phyloP scores from a whole-genome alignment of 345 rosid genomes.

The Populus pruinosa region DNA sequence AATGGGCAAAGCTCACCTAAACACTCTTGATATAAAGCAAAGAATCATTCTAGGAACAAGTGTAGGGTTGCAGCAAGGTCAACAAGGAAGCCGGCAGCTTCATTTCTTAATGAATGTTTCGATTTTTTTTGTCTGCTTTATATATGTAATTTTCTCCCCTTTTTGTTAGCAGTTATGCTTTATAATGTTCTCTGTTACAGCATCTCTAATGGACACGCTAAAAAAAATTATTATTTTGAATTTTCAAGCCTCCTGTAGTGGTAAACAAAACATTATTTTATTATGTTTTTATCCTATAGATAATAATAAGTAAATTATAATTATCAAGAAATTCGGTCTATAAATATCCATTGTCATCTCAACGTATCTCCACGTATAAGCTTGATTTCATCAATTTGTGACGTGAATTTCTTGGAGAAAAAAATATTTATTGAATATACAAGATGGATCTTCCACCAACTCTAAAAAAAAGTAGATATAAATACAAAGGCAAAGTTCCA shows the following conservation, averaged over 20 bases:
- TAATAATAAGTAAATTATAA: no score
- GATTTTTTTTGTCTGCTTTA: background rate
- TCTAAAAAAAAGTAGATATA: background rate
- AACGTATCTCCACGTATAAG: no score
- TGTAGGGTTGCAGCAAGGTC: background rate
- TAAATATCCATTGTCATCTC: no score
- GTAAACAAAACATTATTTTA: no score
- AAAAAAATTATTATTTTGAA: no score
- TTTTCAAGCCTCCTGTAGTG: no score
- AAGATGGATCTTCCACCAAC: background rate
- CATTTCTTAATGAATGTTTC: background rate
- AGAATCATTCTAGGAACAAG: background rate
- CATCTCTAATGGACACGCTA: no score
- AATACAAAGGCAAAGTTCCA: slow-evolving; percentile 3
- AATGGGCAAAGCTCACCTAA: background rate
- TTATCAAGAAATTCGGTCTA: no score
- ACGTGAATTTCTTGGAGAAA: background rate
- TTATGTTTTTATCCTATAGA: no score
- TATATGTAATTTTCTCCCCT: background rate
- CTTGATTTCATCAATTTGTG: background rate
- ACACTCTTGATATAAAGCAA: background rate
- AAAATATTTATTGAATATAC: background rate
- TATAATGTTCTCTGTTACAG: no score
- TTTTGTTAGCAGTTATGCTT: no score
- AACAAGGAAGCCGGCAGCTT: background rate